A percentile compares a stretch with the other conserved stretches of the same genome.
Conservation (phyloP, 768 basidiomycete species). For the Asterophora lycoperdoides region DNA sequence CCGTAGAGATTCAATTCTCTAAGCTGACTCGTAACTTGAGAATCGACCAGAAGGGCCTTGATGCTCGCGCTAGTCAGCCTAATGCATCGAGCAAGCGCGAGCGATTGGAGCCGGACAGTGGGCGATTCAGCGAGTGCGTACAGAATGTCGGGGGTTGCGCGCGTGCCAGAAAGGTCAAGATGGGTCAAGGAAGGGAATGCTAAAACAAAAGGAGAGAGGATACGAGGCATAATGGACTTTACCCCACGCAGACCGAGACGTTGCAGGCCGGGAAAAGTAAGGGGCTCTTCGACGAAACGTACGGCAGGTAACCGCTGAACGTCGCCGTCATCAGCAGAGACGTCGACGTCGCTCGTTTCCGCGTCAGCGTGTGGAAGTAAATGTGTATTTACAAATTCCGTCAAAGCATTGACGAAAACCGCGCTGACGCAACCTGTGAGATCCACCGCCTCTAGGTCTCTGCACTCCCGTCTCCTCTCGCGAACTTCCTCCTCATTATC, state of each 20-base stretch:
- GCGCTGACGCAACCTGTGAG: conserved; percentile 92
- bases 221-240: conserved; percentile 67
- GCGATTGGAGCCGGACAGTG: conserved; percentile 66
- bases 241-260: conserved; percentile 81
- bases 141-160: conserved; percentile 72
- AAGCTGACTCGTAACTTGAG: conserved; percentile 57
- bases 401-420: conserved; percentile 82
- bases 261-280: conserved; percentile 63
- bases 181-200: conserved; percentile 86
- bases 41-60: conserved; percentile 63
- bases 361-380: conserved; percentile 40
- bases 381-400: conserved; percentile 74
- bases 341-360: conserved; percentile 41
- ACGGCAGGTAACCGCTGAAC: conserved; percentile 26
- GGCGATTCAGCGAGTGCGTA: conserved; percentile 55
- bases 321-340: conserved; percentile 25
- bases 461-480: conserved; percentile 68
- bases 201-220: conserved; percentile 68
- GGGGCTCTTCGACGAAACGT: conserved; percentile 44
- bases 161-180: conserved; percentile 90
- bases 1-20: conserved; percentile 86
- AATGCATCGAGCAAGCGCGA: conserved; percentile 84
- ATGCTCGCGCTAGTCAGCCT: conserved; percentile 79
- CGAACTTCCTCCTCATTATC: conserved; percentile 74
- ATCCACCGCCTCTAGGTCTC: conserved; percentile 83